A percentile compares a stretch with the other conserved stretches of the same genome.
phyloP scores from a whole-genome alignment of 108 stramenopile genomes.

The Conticribra guillardii region DNA sequence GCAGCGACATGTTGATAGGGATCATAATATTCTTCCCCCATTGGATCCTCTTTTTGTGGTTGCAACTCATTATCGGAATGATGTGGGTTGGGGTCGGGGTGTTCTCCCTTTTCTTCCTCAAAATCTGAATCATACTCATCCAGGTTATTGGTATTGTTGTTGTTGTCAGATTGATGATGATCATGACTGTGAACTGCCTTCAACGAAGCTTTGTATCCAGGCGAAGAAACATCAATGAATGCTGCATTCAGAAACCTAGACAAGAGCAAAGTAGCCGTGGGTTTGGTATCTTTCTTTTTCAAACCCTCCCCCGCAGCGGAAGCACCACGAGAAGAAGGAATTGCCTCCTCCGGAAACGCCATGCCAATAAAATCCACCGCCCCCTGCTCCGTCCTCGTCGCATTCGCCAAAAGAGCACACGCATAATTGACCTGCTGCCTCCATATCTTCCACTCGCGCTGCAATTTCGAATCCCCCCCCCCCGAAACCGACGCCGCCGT shows the following conservation, averaged over 20 bases:
- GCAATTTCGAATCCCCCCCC: background rate
- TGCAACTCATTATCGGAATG: conserved; percentile 12
- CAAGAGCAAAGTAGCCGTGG: conserved; percentile 72
- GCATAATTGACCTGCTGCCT: conserved; percentile 67
- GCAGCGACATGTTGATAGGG: conserved; percentile 90
- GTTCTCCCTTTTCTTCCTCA: conserved; percentile 36
- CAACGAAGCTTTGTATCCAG: conserved; percentile 13
- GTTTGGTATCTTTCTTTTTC: conserved; percentile 36
- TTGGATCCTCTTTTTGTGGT: conserved; percentile 20
- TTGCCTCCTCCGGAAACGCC: conserved; percentile 76
- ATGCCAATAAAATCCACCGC: conserved; percentile 75
- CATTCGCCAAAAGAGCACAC: conserved; percentile 77
- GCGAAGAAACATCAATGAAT: conserved; percentile 34
- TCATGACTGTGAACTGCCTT: conserved; percentile 6
- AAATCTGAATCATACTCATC: conserved; percentile 42
- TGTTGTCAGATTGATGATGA: background rate
- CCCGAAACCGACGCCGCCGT: no score
- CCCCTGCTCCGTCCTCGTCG: conserved; percentile 75
- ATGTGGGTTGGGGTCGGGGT: conserved; percentile 6
- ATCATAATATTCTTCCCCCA: conserved; percentile 57
- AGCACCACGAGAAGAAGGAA: conserved; percentile 37
- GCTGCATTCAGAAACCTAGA: conserved; percentile 58
- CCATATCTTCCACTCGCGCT: conserved; percentile 28
- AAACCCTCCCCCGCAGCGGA: background rate
- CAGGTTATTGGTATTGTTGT: no score